Base-by-base conservation (phyloP, 23 red algal genomes). In the Cyanidiococcus yangmingshanensis region DNA sequence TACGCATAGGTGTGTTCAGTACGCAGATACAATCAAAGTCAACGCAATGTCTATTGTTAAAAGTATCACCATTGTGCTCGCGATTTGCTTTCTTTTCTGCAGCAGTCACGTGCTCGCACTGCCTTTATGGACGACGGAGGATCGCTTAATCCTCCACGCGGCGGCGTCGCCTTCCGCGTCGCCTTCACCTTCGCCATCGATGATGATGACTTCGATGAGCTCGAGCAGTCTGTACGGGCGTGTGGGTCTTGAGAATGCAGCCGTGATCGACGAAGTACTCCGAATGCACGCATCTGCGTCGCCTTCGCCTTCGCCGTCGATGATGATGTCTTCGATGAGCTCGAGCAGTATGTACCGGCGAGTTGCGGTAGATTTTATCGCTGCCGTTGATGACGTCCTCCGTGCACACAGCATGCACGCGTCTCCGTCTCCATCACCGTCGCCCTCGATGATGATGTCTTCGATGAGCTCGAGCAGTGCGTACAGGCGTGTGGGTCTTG, bases 181-280 rank as follows among this genome's bases (percentile, higher is more conserved):
- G 63, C 63, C 63, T 71, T 71, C 63, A 35, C 63, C 63, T 12
- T 71, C 63, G 63, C 63, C 63, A 29, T 71, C 63, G n/a, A 71
- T 71, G 63, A 71, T 71, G 63, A 71, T 71, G 63, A 3, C n/a
- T 7, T 32, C n/a, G n/a, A 35, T 71, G 63, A 7, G 21, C 45
- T 54, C 45, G 45, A 21, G 45, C 12, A 54, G 45, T 21, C 45
- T 15, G 12, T 21, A 54, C 45, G 21, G 7, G 45, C 45, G 45
- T 21, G 12, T 54, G 45, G 21, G 45, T 21, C 45, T 71, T 7
- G n/a, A 35, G 16, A 29, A 71, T 71, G 63, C 63, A 25, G 12
- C 32, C 7, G n/a, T 71, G 32, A 29, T 12, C 3, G n/a, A 71
- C 27, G 63, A 32, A 12, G 3, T 71, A 29, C 63, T 71, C 7